Conservation (phyloP, 2,329 filamentous ascomycete genomes). For the Colletotrichum sp. region DNA sequence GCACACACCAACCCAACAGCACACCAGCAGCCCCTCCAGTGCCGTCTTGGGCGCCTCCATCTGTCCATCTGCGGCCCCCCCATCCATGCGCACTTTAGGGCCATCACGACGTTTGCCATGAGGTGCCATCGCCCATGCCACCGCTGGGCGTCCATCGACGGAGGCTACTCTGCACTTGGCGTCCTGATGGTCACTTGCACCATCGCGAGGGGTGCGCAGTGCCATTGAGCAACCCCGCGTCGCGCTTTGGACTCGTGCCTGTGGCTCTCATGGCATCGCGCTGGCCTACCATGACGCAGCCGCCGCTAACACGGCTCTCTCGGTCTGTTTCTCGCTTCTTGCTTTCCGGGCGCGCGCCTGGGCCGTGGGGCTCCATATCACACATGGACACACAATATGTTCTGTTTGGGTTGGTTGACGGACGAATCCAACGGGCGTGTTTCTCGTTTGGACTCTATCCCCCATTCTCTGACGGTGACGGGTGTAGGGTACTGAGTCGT, state of each 20-base stretch:
- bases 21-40: not conserved
- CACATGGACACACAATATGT: not conserved
- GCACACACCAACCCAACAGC: not conserved
- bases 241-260: constrained; percentile 9
- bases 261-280: constrained; percentile 5
- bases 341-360: not conserved
- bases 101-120: constrained; percentile 2
- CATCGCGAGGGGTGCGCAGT: not conserved
- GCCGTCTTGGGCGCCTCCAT: not conserved
- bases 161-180: not conserved
- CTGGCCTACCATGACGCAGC: constrained; percentile 17
- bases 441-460: not conserved
- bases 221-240: constrained; percentile 15
- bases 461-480: not conserved
- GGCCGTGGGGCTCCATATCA: not conserved
- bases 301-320: constrained; percentile 5
- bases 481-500: not conserved
- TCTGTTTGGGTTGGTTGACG: not conserved
- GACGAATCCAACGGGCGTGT: not conserved
- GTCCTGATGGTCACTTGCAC: constrained; percentile 1
- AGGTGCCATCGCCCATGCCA: constrained; percentile 3
- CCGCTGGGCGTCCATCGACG: constrained; percentile 1
- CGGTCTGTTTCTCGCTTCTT: not conserved
- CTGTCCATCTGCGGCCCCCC: not conserved
- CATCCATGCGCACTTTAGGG: not conserved